Evolutionary conservation across 2,329 filamentous ascomycete genomes (phyloP).

Genomic region (Lecanicillium sp.): DNA sequence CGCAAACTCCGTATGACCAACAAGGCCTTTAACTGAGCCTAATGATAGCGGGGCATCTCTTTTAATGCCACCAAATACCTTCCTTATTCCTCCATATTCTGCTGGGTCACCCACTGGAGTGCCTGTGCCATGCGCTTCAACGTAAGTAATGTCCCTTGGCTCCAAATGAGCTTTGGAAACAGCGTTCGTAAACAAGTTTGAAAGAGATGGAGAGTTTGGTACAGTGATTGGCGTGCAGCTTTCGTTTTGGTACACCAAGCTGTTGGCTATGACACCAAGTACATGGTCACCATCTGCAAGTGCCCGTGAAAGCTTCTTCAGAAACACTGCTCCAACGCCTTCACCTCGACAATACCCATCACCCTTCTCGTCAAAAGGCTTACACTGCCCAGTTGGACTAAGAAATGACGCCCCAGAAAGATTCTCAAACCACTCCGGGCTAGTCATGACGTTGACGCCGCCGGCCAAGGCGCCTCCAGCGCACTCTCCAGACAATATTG

Average conservation of each 20-base stretch:
- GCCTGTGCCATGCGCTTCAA: constrained; percentile 44
- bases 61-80: constrained; percentile 10
- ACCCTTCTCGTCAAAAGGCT: constrained; percentile 26
- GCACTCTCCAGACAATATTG: constrained; percentile 22
- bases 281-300: constrained; percentile 37
- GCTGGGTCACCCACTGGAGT: constrained; percentile 44
- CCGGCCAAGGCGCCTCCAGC: constrained; percentile 27
- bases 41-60: constrained; percentile 9
- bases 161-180: constrained; percentile 24
- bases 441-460: constrained; percentile 29
- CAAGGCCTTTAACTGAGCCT: constrained; percentile 17
- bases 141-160: constrained; percentile 20
- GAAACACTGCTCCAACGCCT: constrained; percentile 31
- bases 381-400: constrained; percentile 21
- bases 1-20: constrained; percentile 17
- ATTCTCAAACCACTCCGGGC: constrained; percentile 15
- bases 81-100: constrained; percentile 22
- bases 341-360: constrained; percentile 47
- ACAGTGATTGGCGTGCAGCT: constrained; percentile 30
- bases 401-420: constrained; percentile 17
- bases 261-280: constrained; percentile 28
- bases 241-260: constrained; percentile 33
- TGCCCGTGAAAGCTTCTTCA: constrained; percentile 40
- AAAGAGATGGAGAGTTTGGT: constrained; percentile 19
- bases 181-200: constrained; percentile 18